Base-by-base conservation (phyloP, 208 protist genomes). In the Borovskyia barvae region DNA sequence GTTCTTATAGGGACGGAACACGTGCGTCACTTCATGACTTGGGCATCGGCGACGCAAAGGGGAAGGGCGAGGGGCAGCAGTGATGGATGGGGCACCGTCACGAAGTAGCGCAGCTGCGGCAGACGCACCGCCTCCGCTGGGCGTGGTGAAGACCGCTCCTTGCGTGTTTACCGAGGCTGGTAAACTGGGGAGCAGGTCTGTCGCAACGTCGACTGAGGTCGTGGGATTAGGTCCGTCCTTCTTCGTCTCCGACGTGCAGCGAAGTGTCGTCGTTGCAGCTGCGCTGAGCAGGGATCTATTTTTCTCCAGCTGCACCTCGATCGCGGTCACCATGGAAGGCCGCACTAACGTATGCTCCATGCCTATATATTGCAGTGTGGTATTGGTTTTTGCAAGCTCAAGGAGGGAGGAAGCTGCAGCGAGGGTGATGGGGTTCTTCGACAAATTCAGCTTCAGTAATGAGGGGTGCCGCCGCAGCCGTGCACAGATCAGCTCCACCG, bases 391-490 rank as follows among this genome's bases (percentile, higher is more conserved):
- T 0, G 65, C 75, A 14, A 95, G 78, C 15, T 94, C 76, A 0
- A 97, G 69, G 26, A 97, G 50, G 9, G 72, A 61, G 3, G 62
- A 52, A 12, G 77, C 80, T 3, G 67, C 77, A 6, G 78, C 67
- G 51, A 94, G 85, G 39, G 75, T 93, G 56, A 97, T 73, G 17
- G 86, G 84, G 54, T 97, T 97, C 36, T 85, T 58, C 0, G 81
- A 90, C 26, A 97, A 55, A 59, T 97, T 82, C 19, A 97, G 43
- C n/a, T 52, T 71, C 17, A 72, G 42, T 51, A 97, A 42, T 0
- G 79, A 69, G 0, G 75, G 79, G 67, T 97, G 87, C 6, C 70
- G 48, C 1, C 67, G 50, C 6, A 93, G 36, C 1, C 72, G 68
- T 14, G 59, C 75, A 46, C 81, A 88, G 25, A 96, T 39, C 11